Base-by-base conservation (phyloP, 805 yeast genomes). In the Komagataella ulmi region DNA sequence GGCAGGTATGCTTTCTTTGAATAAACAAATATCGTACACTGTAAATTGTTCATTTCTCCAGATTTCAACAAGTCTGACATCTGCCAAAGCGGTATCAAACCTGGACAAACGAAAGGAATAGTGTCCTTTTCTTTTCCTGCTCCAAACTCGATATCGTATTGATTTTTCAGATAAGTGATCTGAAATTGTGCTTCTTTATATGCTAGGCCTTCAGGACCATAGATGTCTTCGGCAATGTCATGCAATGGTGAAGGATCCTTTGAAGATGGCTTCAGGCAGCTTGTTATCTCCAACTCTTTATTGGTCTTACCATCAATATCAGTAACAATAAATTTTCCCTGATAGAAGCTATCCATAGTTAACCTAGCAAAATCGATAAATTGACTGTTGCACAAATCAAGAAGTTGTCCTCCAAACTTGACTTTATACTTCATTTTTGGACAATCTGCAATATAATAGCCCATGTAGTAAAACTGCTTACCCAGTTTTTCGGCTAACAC, bases 371-470 rank as follows among this genome's bases (percentile, higher is more conserved):
- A 30, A 30, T 30, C 40, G 3, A 30, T 14, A 3, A 19, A 18
- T n/a, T 24, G 24, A 7, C 24, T 46, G 10, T 17, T 19, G 49
- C 36, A 19, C 24, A 18, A 7, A 59, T 85, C 89, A 48, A 84
- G 62, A 3, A 85, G 59, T 56, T 84, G 85, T 3, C 90, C 93
- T 0, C 91, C 91, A 64, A 84, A 88, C 54, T 79, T 77, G 24
- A 75, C 79, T 65, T 89, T 89, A 61, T 90, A 90, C 48, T 69
- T 72, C 96, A 89, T 88, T 64, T 89, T 89, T 0, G 69, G 72
- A 62, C 96, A 87, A 56, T 84, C 89, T 3, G 81, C 81, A 47
- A 88, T 80, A 60, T 81, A 89, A 57, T 80, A 87, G 0, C 97
- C 97, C 65, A 89, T 61, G 58, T 86, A 86, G 61, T 88, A 87